These are phyloP conservation scores for Neoboletus subvelutipes DNA, from an alignment of 768 basidiomycete genomes.

Conservation along the genomic window DNA sequence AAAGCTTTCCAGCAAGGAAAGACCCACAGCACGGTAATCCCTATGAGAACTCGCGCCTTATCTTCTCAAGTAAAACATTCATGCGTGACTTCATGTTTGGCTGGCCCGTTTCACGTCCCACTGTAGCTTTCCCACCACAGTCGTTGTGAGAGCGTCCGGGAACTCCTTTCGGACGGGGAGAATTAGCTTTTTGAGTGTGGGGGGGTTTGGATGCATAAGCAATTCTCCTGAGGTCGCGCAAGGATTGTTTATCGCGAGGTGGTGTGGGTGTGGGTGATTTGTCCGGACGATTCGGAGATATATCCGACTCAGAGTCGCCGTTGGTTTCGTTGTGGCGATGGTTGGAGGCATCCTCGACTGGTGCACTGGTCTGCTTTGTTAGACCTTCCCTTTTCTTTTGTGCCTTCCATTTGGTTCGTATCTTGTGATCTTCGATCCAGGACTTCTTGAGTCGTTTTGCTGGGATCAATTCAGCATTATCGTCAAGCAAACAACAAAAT, in stretches of 20 bases:
- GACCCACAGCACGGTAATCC: conserved; percentile 4
- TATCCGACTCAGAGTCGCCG: neutral
- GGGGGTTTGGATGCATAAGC: conserved; percentile 61
- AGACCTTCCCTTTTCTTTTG: conserved; percentile 57
- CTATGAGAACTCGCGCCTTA: conserved; percentile 60
- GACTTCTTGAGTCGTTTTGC: conserved; percentile 79
- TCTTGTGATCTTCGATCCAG: conserved; percentile 76
- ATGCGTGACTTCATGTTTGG: conserved; percentile 87
- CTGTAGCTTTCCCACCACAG: conserved; percentile 30
- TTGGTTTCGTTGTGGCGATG: neutral
- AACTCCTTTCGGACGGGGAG: conserved; percentile 32
- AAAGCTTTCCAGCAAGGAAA: neutral
- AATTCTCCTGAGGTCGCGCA: conserved; percentile 60
- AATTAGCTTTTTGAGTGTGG: conserved; percentile 56
- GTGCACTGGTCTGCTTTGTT: conserved; percentile 8
- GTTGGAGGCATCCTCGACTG: neutral
- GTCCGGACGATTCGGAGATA: conserved; percentile 1
- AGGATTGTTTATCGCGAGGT: conserved; percentile 27
- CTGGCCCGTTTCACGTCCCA: conserved; percentile 40
- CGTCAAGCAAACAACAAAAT: neutral
- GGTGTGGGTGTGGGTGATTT: conserved; percentile 5
- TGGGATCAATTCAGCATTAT: conserved; percentile 29
- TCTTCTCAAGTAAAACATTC: conserved; percentile 83
- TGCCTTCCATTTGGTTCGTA: conserved; percentile 75
- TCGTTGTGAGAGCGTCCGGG: conserved; percentile 13